phyloP scores from a whole-genome alignment of 2,329 filamentous ascomycete genomes.

The Ophiosphaerella korrae region DNA sequence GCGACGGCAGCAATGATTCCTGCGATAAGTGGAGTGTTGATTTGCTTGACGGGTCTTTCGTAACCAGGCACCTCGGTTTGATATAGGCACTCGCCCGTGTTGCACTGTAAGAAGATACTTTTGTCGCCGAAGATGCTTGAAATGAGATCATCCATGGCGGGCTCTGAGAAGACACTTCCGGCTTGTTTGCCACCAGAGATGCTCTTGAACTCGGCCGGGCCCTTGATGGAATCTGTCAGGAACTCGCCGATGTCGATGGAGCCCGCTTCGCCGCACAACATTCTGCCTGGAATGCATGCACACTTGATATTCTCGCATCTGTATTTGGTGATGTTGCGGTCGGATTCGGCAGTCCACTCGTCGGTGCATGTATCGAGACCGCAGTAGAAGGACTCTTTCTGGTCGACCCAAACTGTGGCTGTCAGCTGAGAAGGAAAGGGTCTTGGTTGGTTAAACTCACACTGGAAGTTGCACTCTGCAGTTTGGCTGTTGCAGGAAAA shows the following conservation, averaged over 20 bases:
- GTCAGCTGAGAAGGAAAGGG: constrained; percentile 29
- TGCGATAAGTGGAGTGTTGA: constrained; percentile 96
- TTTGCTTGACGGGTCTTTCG: constrained; percentile 83
- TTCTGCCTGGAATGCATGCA: constrained; percentile 84
- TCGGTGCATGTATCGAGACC: constrained; percentile 81
- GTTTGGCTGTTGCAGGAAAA: constrained; percentile 83
- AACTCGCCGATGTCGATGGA: constrained; percentile 94
- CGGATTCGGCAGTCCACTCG: constrained; percentile 68
- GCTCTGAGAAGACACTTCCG: constrained; percentile 86
- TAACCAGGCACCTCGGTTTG: constrained; percentile 93
- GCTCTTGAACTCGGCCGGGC: constrained; percentile 84
- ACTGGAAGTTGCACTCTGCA: constrained; percentile 90
- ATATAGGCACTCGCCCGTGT: constrained; percentile 90
- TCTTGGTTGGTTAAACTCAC: constrained; percentile 55
- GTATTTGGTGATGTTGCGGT: constrained; percentile 82
- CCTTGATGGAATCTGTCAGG: constrained; percentile 78
- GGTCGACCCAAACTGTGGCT: constrained; percentile 84
- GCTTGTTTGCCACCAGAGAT: constrained; percentile 64
- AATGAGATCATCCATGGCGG: constrained; percentile 90
- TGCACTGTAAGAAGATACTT: constrained; percentile 82
- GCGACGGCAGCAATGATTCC: constrained; percentile 86
- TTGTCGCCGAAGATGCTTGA: constrained; percentile 86
- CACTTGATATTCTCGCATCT: constrained; percentile 84
- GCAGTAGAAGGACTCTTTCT: constrained; percentile 95
- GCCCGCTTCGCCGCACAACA: constrained; percentile 90